phyloP scores from a whole-genome alignment of 192 early-diverging fungal species.

The Haplosporangium gracile region DNA sequence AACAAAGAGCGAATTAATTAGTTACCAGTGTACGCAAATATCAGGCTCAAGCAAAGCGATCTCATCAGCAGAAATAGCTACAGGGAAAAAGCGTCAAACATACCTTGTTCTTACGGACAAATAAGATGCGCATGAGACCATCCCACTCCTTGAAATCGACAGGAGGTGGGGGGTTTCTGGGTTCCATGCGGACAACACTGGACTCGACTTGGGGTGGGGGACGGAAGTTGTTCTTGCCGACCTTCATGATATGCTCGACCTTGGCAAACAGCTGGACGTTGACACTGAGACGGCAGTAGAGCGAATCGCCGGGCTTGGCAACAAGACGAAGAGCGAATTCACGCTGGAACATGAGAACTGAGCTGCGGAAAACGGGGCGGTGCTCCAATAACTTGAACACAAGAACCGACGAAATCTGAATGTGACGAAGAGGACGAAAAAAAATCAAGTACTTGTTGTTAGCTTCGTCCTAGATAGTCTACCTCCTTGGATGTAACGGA shows the following conservation, averaged over 20 bases:
- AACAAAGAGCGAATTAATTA: neutral
- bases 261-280: slow-evolving; percentile 96
- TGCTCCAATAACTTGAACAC: slow-evolving; percentile 97
- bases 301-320: slow-evolving; percentile 92
- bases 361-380: slow-evolving; percentile 91
- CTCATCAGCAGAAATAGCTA: too few relatives aligned
- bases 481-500: neutral
- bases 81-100: neutral
- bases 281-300: slow-evolving; percentile 93
- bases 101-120: slow-evolving; percentile 93
- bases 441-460: neutral
- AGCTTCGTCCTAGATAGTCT: neutral
- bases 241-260: slow-evolving; percentile 97
- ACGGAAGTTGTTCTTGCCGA: slow-evolving; percentile 98
- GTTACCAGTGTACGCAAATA: neutral
- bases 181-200: slow-evolving; percentile 95
- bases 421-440: neutral
- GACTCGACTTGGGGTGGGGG: slow-evolving; percentile 98
- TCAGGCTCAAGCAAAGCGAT: too few relatives aligned
- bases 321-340: slow-evolving; percentile 97
- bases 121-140: slow-evolving; percentile 93
- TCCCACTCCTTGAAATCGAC: slow-evolving; percentile 98
- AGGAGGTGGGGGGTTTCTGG: slow-evolving; percentile 93
- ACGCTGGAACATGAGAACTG: slow-evolving; percentile 99
- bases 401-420: slow-evolving; percentile 92